Evolutionary conservation across 257 asterid species (phyloP).

Genomic region (Solanum chiquidenum): DNA sequence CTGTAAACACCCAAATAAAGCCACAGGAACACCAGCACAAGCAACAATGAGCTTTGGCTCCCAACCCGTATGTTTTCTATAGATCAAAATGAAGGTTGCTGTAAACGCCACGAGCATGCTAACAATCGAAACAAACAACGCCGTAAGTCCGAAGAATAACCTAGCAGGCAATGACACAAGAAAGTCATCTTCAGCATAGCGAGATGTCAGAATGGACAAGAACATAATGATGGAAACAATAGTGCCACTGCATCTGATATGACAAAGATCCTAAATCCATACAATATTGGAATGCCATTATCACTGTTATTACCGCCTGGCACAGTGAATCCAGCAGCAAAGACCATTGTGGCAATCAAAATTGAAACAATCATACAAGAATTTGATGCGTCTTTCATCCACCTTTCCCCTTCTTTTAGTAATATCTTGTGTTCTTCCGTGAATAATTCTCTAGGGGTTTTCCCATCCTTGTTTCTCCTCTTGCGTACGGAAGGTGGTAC

Average conservation of each 20-base stretch:
- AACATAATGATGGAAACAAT: conserved; percentile 1
- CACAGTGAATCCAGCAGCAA: not conserved
- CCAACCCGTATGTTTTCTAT: not conserved
- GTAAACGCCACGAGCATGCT: not conserved
- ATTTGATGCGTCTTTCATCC: not conserved
- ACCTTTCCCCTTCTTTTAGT: not conserved
- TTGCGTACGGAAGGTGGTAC: conserved; percentile 1
- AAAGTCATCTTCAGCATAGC: not conserved
- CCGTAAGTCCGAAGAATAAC: not conserved
- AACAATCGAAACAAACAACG: not conserved
- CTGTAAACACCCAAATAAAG: not conserved
- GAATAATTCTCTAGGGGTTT: conserved; percentile 10
- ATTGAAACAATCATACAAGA: not conserved
- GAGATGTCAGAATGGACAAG: conserved; percentile 4
- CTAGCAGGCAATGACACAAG: not conserved
- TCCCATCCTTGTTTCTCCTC: not conserved
- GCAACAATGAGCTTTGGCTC: not conserved
- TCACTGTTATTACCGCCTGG: no score
- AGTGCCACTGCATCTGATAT: conserved; percentile 9
- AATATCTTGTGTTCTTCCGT: conserved; percentile 3
- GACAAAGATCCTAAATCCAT: not conserved
- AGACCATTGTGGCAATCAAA: not conserved
- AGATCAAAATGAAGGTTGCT: conserved; percentile 1
- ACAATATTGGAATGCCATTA: no score
- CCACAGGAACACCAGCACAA: not conserved